Percentiles rank a stretch among this genome's conserved stretches.
Conservation (phyloP, 306 rosid genomes). For the Castanea mollissima region DNA sequence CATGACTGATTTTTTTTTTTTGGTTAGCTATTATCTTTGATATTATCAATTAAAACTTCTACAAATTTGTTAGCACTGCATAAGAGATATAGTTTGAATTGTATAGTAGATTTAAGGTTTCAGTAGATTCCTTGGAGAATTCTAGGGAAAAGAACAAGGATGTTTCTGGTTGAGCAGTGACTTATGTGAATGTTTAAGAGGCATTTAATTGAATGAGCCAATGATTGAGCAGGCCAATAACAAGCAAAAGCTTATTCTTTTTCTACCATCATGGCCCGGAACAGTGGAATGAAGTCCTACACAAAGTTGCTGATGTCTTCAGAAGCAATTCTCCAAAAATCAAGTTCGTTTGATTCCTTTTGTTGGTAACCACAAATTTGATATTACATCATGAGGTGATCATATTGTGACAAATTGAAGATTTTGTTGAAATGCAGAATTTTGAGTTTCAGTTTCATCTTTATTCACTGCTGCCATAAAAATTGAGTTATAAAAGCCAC, state of each 20-base stretch:
- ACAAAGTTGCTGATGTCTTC: constrained; percentile 26
- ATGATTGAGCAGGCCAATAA: background rate
- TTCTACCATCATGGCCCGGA: constrained; percentile 4
- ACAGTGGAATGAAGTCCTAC: constrained; percentile 26
- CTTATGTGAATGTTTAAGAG: background rate
- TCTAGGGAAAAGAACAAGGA: background rate
- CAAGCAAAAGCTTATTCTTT: background rate
- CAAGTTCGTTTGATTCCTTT: constrained; percentile 14
- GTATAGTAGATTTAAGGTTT: too few species aligned
- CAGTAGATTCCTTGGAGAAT: too few species aligned
- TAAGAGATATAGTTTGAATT: too few species aligned
- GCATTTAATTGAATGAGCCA: background rate
- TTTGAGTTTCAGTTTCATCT: too few species aligned
- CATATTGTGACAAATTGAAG: too few species aligned
- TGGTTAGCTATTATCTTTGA: too few species aligned
- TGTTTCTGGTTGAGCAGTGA: constrained; percentile 3
- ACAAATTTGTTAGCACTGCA: too few species aligned
- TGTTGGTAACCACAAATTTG: background rate
- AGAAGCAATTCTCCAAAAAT: constrained; percentile 13
- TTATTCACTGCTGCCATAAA: too few species aligned
- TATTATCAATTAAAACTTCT: too few species aligned
- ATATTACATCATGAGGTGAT: background rate
- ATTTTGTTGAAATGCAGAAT: too few species aligned
- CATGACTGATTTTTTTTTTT: too few species aligned
- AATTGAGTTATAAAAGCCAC: too few species aligned